These are phyloP conservation scores for Gamarada debralockiae DNA, from an alignment of 495 filamentous ascomycete genomes.

Conservation along the genomic window DNA sequence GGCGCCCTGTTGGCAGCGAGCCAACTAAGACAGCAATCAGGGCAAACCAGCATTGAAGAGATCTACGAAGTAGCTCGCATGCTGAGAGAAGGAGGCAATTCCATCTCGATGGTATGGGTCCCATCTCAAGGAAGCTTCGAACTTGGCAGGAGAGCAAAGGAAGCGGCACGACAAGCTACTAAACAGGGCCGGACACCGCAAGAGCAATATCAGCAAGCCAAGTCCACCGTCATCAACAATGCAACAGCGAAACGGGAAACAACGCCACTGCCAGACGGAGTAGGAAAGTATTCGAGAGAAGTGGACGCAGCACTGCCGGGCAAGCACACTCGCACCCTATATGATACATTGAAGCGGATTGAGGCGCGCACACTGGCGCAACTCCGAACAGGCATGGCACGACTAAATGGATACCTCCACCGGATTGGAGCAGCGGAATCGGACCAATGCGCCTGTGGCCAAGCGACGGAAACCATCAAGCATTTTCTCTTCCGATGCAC, in stretches of 20 bases:
- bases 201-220: neutral
- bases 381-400: too few species aligned
- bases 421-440: too few species aligned
- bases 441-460: too few species aligned
- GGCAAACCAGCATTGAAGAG: constrained; percentile 5
- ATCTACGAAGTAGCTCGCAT: constrained; percentile 3
- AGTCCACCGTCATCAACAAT: constrained; percentile 1
- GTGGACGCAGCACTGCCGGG: constrained; percentile 31
- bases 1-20: neutral
- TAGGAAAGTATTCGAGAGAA: constrained; percentile 28
- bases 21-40: constrained; percentile 9
- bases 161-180: constrained; percentile 5
- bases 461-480: too few species aligned
- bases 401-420: too few species aligned
- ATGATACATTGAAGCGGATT: neutral
- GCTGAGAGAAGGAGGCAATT: constrained; percentile 4
- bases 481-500: constrained; percentile 11
- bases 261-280: constrained; percentile 16
- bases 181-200: neutral
- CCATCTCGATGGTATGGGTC: neutral
- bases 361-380: too few species aligned
- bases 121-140: neutral
- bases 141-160: constrained; percentile 8
- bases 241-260: neutral
- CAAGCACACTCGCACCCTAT: constrained; percentile 25